Evolutionary conservation across 108 stramenopile species (phyloP), one percentile per base, ranked within the genome.

Genomic region (Chaetoceros muelleri): DNA sequence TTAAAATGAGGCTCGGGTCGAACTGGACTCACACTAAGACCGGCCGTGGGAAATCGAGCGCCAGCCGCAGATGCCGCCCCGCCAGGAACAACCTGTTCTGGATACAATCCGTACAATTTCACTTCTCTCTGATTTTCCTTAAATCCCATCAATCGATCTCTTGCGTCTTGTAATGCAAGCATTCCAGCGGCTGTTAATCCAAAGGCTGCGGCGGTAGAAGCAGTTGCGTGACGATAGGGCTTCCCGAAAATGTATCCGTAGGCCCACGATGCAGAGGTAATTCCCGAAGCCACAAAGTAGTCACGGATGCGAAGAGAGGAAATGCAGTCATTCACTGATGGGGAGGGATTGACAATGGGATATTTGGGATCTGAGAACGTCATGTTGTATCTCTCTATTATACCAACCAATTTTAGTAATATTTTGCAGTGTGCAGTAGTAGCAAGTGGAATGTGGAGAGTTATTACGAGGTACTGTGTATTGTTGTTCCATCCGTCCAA

Each of bases 161-260:
- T 78, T 13, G 75, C 70, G 58, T 81, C 77, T 58, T 86, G 84
- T 68, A 90, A 63, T 24, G 79, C 62, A 24, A 79, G 53, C 59
- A 90, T 73, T 40, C 72, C 63, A 24, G 78, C 88, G 64, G 78
- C 83, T 28, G 88, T 86, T 53, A 85, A 75, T 0, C 88, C 88
- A 48, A 85, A 57, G 16, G 82, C 70, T 48, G 82, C 79, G 53
- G 81, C 81, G 53, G 81, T 79, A 44, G 61, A 74, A 2, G 84
- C 88, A 17, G 77, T 78, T 30, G 82, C 76, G 40, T 79, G 67
- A 29, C 88, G 80, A 24, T 72, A 76, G 44, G 88, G 88, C 55
- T 85, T 84, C 26, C 88, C 88, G 44, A 86, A 66, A 46, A 84
- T 40, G 70, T 79, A 90, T 17, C 88, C 88, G 55, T 84, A 86